Base-by-base conservation (phyloP, 805 yeast genomes). In the Yamadazyma olivae region DNA sequence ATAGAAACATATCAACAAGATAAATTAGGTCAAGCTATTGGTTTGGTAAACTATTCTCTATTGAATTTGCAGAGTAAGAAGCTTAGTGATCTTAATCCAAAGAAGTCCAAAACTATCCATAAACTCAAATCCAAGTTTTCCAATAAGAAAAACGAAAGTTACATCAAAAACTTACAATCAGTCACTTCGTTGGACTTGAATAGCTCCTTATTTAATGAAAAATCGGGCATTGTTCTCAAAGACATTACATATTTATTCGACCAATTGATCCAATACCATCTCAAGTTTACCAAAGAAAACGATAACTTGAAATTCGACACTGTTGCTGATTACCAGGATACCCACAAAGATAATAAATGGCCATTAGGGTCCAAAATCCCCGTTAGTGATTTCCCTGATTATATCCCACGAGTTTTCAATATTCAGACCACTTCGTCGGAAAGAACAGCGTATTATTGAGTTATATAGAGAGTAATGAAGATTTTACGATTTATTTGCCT, bases 1-100 rank as follows among this genome's bases (percentile, higher is more conserved):
- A 57, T 71, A 25, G 77, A 72, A 32, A 50, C 56, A 35, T 72
- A 72, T 47, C 72, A 71, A 40, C 61, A 70, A 32, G 57, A 61
- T 35, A 59, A 65, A 25, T 35, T 72, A 14, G 79, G 79, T 6
- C 58, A 57, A n/a, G 67, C 74, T 3, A 57, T 73, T 26, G 79
- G 77, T 2, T 54, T 70, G 21, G 45, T 72, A 3, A 65, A 70
- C 38, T 56, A 54, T 30, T 43, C 68, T 16, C 49, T 68, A 9
- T 40, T 67, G 8, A 48, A 53, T 19, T 49, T 68, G 17, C 74
- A 68, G 40, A 60, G 63, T 35, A 65, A 62, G 41, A 47, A 47
- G 3, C 39, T 49, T 21, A 38, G 39, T 4, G 50, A 41, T 10
- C 16, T 40, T 3, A 20, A 26, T 8, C 36, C 49, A 1, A 39